Base-by-base conservation (phyloP, 2,329 filamentous ascomycete species). In the Talaromyces rugulosus region DNA sequence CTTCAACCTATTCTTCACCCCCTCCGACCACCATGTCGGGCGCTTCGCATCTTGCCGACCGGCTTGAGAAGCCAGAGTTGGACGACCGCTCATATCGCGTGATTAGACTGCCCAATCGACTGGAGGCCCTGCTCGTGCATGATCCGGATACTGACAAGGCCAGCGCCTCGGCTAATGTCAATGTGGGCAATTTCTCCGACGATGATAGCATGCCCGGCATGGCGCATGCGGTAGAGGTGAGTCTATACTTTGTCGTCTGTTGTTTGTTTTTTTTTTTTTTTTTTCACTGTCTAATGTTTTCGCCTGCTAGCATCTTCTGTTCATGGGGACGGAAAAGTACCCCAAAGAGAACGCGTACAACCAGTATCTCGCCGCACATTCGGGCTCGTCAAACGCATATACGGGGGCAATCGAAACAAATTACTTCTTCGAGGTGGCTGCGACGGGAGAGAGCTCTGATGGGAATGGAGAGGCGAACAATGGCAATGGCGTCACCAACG, bases 291-390 rank as follows among this genome's bases (percentile, higher is more conserved):
- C 44, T 27, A 47, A 47, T 27, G 44, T 47, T 47, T 47, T 23
- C 44, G 7, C 1, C 18, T 47, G n/a, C 27, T 56, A 62, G 81
- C 94, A 97, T 83, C 80, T 97, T 66, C 81, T 99, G 28, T 99
- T 99, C 80, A 98, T 99, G 95, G 95, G 95, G 56, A 99, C 95
- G 7, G 89, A 96, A 77, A 99, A 98, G 85, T 99, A 95, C 72
- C 95, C 95, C 0, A 86, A 89, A 73, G 94, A 97, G 78, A 98
- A 99, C 76, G 94, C 90, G 66, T 99, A 99, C 81, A 92, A 91
- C 71, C 89, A 94, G 73, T 99, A 96, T 75, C 85, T 99, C 59
- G 90, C 92, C 58, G 85, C 91, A 63, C 89, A 97, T 75, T 96
- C 92, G 9, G 95, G 95, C 60, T 87, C 89, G 72, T 96, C 93